Base-by-base conservation (phyloP, 257 asterid species). In the Capsicum baccatum region DNA sequence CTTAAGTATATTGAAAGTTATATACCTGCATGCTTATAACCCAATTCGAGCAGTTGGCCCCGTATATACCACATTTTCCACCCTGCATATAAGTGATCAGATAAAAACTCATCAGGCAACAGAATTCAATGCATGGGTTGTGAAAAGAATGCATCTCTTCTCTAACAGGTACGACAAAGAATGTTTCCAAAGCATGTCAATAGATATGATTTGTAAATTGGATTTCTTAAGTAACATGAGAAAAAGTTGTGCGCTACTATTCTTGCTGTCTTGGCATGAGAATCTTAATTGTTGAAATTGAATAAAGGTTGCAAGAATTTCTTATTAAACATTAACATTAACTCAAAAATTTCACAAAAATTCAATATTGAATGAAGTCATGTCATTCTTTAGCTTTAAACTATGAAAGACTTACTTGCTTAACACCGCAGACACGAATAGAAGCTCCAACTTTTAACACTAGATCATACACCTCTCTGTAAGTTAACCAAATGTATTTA, bases 11-110 rank as follows among this genome's bases (percentile, higher is more conserved):
- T 26, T 21, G 21, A 63, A 54, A 52, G 15, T 21, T 55, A 63
- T 64, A 76, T 83, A 93, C 97, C 95, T 94, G 94, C 97, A 94
- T 94, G 79, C 94, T 91, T 52, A 93, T 83, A 58, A 92, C 97
- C 98, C 98, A 94, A 17, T 89, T 89, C 12, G 92, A 83, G 91
- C 97, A 93, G 79, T 94, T 94, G 84, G 97, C 97, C 37, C 97
- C 95, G 47, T 88, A 91, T 78, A 94, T 94, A 42, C 98, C 98
- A 86, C 98, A 94, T 87, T 89, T 91, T 50, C 86, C 95, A 57
- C 94, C 95, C 98, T 93, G 89, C 8, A 48, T 26, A 67, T 33
- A 14, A 58, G 69, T 14, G 62, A 69, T 79, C 84, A 44, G 73
- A 66, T 57, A 71, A 39, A 83, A 35, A 58, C 4, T 56, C 54